These are phyloP conservation scores for Mycena galericulata DNA, from an alignment of 768 basidiomycete genomes.

Conservation along the genomic window DNA sequence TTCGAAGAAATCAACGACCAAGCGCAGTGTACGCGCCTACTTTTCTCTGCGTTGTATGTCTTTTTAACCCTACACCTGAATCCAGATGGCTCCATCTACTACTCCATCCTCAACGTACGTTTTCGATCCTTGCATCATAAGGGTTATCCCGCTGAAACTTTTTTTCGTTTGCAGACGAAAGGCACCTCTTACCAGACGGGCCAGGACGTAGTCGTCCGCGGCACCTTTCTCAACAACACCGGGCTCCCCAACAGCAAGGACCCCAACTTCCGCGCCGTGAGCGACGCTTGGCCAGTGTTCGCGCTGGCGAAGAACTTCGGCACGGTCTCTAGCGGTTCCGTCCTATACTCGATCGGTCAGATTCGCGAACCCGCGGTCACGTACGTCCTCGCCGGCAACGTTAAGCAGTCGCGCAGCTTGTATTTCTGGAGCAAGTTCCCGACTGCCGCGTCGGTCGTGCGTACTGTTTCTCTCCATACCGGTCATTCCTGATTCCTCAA, in stretches of 20 bases:
- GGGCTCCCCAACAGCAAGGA: conserved; percentile 63
- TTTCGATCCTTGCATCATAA: background rate
- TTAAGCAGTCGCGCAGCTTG: conserved; percentile 39
- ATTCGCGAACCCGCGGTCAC: conserved; percentile 63
- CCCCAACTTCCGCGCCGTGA: conserved; percentile 66
- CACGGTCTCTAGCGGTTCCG: conserved; percentile 50
- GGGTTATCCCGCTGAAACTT: background rate
- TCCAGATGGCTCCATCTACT: conserved; percentile 72
- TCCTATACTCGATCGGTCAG: conserved; percentile 61
- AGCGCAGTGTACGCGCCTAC: conserved; percentile 63
- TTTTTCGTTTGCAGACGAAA: conserved; percentile 32
- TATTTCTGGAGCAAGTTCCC: conserved; percentile 48
- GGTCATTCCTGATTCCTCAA: too few species aligned
- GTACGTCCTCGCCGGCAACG: conserved; percentile 56
- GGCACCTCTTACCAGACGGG: conserved; percentile 69
- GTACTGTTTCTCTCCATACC: background rate
- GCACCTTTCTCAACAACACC: conserved; percentile 69
- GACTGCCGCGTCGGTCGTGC: conserved; percentile 39
- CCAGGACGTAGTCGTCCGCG: conserved; percentile 63
- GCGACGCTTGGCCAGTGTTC: conserved; percentile 72
- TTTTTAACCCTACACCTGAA: conserved; percentile 8
- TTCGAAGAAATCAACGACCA: conserved; percentile 69
- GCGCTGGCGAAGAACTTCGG: conserved; percentile 70
- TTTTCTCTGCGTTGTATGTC: background rate
- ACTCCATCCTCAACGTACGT: conserved; percentile 65